A percentile compares a stretch with the other conserved stretches of the same genome.
phyloP scores from a whole-genome alignment of 371 early-diverging fungal species.

The Rhizopus arrhizus region DNA sequence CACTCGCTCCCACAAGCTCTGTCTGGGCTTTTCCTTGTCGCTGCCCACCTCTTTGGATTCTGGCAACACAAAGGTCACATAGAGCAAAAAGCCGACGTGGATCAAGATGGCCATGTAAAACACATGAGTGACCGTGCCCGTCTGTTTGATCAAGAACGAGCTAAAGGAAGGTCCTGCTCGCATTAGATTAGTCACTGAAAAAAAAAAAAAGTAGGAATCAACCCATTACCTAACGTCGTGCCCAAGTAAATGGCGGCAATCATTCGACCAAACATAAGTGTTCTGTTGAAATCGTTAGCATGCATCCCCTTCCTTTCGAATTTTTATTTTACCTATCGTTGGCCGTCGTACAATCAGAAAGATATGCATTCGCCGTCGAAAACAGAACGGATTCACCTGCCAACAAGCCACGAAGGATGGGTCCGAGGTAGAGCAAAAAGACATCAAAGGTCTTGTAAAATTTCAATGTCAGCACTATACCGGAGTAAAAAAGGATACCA shows the following conservation, averaged over 20 bases:
- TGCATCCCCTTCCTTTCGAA: neutral
- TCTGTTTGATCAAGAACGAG: slow-evolving; percentile 21
- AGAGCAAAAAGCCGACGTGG: slow-evolving; percentile 24
- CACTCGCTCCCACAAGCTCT: slow-evolving; percentile 21
- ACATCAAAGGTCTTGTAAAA: slow-evolving; percentile 33
- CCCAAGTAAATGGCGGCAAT: slow-evolving; percentile 38
- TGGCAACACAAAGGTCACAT: slow-evolving; percentile 38
- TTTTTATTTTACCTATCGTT: slow-evolving; percentile 22
- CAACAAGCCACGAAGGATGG: slow-evolving; percentile 38
- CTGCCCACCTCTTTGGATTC: slow-evolving; percentile 40
- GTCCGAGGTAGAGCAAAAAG: slow-evolving; percentile 34
- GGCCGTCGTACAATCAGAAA: slow-evolving; percentile 41
- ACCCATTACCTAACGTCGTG: slow-evolving; percentile 26
- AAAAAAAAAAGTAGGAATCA: slow-evolving; percentile 5
- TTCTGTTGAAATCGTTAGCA: slow-evolving; percentile 17
- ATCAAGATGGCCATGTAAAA: slow-evolving; percentile 40
- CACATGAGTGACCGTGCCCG: slow-evolving; percentile 27
- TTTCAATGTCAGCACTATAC: slow-evolving; percentile 28
- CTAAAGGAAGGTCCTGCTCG: neutral
- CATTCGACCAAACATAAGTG: slow-evolving; percentile 36
- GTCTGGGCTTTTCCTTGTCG: neutral
- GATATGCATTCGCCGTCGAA: slow-evolving; percentile 43
- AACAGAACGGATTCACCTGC: slow-evolving; percentile 38
- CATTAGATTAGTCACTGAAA: slow-evolving; percentile 19
- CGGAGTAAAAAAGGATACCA: slow-evolving; percentile 19